Evolutionary conservation across 345 rosid genomes (phyloP).

Genomic region (Raphanus raphanistrum): DNA sequence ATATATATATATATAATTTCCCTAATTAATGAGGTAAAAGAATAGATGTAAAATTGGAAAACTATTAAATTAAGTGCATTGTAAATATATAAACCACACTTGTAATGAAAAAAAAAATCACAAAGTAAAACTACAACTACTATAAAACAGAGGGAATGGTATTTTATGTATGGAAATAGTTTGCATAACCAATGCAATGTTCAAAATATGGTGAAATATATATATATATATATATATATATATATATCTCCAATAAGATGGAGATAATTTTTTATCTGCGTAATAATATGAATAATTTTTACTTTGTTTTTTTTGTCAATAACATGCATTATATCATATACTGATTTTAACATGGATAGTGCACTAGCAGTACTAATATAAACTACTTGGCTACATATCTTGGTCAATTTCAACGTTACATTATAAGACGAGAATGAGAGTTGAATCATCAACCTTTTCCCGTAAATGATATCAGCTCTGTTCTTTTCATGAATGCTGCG

Average conservation of each 20-base stretch:
- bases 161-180: not conserved
- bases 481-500: no score
- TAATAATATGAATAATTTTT: not conserved
- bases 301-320: not conserved
- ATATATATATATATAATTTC: no score
- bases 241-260: slow-evolving; percentile 13
- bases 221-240: no score
- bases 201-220: slow-evolving; percentile 12
- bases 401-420: not conserved
- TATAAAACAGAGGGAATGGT: not conserved
- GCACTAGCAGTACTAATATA: not conserved
- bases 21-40: not conserved
- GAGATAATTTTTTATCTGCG: not conserved
- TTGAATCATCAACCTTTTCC: not conserved
- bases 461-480: not conserved
- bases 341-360: not conserved
- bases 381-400: not conserved
- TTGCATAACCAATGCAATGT: slow-evolving; percentile 34
- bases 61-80: not conserved
- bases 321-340: not conserved
- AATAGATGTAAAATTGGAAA: no score
- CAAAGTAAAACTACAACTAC: not conserved
- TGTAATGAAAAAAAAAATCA: not conserved
- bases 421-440: not conserved
- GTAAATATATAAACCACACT: no score